phyloP scores from a whole-genome alignment of 2,329 filamentous ascomycete species.

The Thermothelomyces thermophilus region DNA sequence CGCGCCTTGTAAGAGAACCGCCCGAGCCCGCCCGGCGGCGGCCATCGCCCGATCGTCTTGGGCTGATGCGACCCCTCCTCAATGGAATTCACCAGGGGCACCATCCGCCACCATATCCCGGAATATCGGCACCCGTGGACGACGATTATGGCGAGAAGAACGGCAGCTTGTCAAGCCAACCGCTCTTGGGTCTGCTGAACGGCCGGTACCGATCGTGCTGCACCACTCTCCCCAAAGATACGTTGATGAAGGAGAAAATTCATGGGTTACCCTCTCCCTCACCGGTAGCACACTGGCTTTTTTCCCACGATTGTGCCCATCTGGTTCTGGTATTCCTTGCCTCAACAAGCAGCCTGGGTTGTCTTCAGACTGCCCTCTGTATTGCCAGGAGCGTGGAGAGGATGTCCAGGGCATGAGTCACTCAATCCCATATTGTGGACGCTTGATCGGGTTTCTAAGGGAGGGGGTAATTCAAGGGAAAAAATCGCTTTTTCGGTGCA shows the following conservation, averaged over 20 bases:
- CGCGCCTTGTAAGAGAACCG: too few species aligned
- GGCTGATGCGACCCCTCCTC: too few species aligned
- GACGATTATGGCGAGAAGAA: conserved; percentile 10
- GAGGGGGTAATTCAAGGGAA: conserved; percentile 32
- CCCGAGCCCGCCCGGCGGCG: too few species aligned
- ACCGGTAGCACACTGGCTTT: too few species aligned
- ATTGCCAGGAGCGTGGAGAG: conserved; percentile 34
- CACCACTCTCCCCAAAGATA: not conserved
- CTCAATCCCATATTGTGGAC: conserved; percentile 25
- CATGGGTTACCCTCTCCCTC: too few species aligned
- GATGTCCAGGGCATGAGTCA: conserved; percentile 28
- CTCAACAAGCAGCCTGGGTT: conserved; percentile 32
- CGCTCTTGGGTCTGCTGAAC: conserved; percentile 35
- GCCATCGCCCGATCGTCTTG: too few species aligned
- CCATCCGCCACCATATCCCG: too few species aligned
- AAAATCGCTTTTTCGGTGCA: conserved; percentile 1
- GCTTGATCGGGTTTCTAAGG: conserved; percentile 34
- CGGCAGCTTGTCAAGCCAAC: conserved; percentile 12
- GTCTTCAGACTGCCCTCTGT: conserved; percentile 26
- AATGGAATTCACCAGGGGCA: too few species aligned
- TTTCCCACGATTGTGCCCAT: conserved; percentile 39
- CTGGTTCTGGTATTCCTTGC: conserved; percentile 38
- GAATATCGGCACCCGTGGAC: too few species aligned
- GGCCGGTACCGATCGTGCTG: conserved; percentile 38
- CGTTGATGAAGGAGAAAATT: conserved; percentile 21